Evolutionary conservation across 2,329 filamentous ascomycete genomes (phyloP).

Genomic region (Fusarium sp.): DNA sequence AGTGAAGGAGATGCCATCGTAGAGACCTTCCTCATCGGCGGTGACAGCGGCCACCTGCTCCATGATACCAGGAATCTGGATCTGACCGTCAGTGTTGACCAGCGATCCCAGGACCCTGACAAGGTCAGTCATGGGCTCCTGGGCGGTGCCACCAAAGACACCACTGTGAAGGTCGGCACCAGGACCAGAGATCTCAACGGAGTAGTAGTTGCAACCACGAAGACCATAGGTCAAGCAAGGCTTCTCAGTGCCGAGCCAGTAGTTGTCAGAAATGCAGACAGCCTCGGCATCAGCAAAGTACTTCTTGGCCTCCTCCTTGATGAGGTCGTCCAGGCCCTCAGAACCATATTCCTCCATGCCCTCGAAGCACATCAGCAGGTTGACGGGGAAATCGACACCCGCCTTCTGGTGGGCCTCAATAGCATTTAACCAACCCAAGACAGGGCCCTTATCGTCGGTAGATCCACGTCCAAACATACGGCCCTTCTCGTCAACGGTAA

Average conservation of each 20-base stretch:
- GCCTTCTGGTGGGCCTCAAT: conserved; percentile 98
- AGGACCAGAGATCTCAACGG: conserved; percentile 88
- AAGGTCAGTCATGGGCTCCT: conserved; percentile 98
- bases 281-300: conserved; percentile 97
- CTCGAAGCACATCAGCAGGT: conserved; percentile 99
- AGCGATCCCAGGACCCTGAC: conserved; percentile 84
- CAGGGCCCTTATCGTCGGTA: conserved; percentile 98
- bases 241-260: conserved; percentile 99
- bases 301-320: conserved; percentile 88
- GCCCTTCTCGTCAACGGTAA: conserved; percentile 88
- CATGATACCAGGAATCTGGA: conserved; percentile 91
- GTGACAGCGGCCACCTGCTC: conserved; percentile 93
- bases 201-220: conserved; percentile 98
- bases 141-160: conserved; percentile 94
- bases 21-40: conserved; percentile 87
- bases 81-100: conserved; percentile 91
- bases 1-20: conserved; percentile 90
- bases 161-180: conserved; percentile 95
- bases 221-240: conserved; percentile 98
- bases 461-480: conserved; percentile 96
- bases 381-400: conserved; percentile 94
- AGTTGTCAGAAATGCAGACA: conserved; percentile 99
- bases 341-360: conserved; percentile 99
- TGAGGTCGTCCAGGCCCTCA: conserved; percentile 95
- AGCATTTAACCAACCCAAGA: conserved; percentile 96